Conservation (phyloP, 495 filamentous ascomycete genomes). For the Halenospora varia region DNA sequence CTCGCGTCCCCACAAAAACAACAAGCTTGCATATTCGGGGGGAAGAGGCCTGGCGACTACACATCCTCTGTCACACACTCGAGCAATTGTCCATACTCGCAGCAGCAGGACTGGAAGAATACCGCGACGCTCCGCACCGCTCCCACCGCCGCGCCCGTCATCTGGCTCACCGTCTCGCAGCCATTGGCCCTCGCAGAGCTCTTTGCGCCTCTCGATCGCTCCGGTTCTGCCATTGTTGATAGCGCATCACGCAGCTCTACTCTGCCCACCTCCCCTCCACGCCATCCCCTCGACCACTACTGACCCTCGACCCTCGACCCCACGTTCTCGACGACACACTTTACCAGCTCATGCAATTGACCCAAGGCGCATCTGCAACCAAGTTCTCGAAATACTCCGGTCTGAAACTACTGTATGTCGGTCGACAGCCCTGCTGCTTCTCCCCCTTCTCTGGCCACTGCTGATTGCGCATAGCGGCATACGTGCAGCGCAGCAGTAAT, state of each 20-base stretch:
- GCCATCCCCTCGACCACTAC: too few relatives aligned
- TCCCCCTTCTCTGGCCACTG: not conserved
- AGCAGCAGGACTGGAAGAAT: too few relatives aligned
- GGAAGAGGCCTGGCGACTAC: not conserved
- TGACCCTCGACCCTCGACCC: conserved; percentile 1
- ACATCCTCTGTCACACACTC: not conserved
- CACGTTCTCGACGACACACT: not conserved
- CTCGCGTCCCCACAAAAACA: too few relatives aligned
- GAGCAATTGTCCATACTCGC: too few relatives aligned
- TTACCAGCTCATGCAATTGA: conserved; percentile 1
- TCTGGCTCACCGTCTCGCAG: conserved; percentile 1
- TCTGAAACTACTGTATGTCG: not conserved
- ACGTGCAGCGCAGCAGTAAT: not conserved
- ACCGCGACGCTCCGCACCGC: not conserved
- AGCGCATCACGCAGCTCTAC: conserved; percentile 2
- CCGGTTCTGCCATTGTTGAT: not conserved
- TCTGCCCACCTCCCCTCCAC: not conserved
- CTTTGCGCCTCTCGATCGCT: too few relatives aligned
- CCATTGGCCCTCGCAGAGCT: not conserved
- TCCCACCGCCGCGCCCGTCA: not conserved
- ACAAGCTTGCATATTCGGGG: too few relatives aligned
- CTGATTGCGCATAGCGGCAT: conserved; percentile 1
- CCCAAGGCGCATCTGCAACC: conserved; percentile 4
- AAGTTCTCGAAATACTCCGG: not conserved
- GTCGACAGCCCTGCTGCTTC: conserved; percentile 7